Evolutionary conservation across 2,329 filamentous ascomycete genomes (phyloP), one percentile per base, ranked within the genome.

Genomic region (Fusarium brevicatenulatum): DNA sequence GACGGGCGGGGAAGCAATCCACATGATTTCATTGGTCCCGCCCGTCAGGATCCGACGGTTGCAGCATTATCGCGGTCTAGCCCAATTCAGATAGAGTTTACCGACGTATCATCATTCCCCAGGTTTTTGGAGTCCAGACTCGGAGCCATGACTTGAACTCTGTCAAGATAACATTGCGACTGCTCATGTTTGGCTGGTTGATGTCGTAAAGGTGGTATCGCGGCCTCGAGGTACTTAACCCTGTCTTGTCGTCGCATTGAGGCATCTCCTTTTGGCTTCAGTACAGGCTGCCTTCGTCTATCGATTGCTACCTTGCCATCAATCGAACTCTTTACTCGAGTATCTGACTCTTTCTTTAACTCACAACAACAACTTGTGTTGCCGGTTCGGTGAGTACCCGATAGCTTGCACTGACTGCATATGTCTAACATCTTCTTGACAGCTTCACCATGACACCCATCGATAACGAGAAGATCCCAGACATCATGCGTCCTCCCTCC

Each of bases 11-110:
- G 44, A 59, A 34, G 46, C 13, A 62, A 63, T 62, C 23, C 15
- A 2, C 12, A 9, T 4, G 18, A 43, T 39, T 7, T 54, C 2
- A 62, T 62, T 63, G 61, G 61, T 16, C 30, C 42, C 30, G 30
- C 56, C 54, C 56, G 7, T 16, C 34, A 25, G 19, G 62, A 46
- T 65, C 62, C 62, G 62, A 65, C 62, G 62, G 62, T 63, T 65
- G 62, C 62, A 65, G 57, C 39, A 46, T 54, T 65, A 65, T 63
- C 62, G 19, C 7, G 5, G 46, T 30, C 62, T 65, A 65, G 28
- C 62, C 62, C 16, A 9, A 44, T 46, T 21, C 15, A 54, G 62
- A n/a, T 13, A 46, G 30, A 30, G 58, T 54, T 63, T 44, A 53
- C 58, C 46, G 34, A 37, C 58, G 34, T 65, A 65, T 65, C 62